A percentile compares a stretch with the other conserved stretches of the same genome.
Conservation (phyloP, 768 basidiomycete species). For the Leucocoprinus sp. region DNA sequence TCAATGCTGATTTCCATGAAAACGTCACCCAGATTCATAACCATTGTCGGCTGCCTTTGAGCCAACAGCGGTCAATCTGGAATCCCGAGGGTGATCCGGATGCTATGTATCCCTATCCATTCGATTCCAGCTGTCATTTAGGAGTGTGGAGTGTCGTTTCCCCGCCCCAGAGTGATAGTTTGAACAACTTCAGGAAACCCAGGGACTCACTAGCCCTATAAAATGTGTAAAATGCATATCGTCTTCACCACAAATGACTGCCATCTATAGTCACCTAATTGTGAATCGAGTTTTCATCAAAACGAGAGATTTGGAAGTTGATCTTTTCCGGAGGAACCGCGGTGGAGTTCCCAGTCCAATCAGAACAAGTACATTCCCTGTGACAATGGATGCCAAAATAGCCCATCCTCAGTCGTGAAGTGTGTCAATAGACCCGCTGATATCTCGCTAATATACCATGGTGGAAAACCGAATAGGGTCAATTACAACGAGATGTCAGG, state of each 20-base stretch:
- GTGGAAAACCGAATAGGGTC: not conserved
- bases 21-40: not conserved
- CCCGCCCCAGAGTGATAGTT: not conserved
- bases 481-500: not conserved
- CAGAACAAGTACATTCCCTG: not conserved
- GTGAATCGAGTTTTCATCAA: not conserved
- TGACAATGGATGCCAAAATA: not conserved
- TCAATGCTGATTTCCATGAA: not conserved
- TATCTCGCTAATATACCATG: slow-evolving; percentile 8
- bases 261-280: not conserved
- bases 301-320: not conserved
- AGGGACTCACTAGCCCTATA: not conserved
- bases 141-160: not conserved
- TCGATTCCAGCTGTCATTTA: not conserved
- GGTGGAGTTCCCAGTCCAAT: not conserved
- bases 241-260: not conserved
- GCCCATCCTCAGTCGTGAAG: not conserved
- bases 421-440: slow-evolving; percentile 2
- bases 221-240: not conserved
- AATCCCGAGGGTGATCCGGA: not conserved
- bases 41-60: not conserved
- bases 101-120: not conserved
- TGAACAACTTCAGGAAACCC: not conserved
- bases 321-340: slow-evolving; percentile 4
- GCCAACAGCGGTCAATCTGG: not conserved